Base-by-base conservation (phyloP, 768 basidiomycete genomes). In the Serendipita sp. region DNA sequence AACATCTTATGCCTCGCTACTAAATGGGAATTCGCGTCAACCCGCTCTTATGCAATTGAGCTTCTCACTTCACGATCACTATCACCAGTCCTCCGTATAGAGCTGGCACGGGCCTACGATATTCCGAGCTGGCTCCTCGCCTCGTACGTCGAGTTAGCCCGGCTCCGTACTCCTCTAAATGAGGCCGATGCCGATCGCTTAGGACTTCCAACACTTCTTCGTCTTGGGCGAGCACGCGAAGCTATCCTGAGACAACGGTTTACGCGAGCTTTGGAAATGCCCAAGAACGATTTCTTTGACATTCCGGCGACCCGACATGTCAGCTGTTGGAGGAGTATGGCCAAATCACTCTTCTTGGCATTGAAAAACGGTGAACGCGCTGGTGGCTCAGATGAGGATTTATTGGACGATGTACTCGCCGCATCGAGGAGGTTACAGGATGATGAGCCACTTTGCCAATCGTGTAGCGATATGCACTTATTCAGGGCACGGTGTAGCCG, bases 391-490 rank as follows among this genome's bases (percentile, higher is more conserved):
- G 56, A 60, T 35, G 56, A 60, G 35, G 56, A 60, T 38, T 30
- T 60, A n/a, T 23, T 60, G 16, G 56, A 60, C 8, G 56, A 60
- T 10, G 56, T 60, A n/a, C 56, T 60, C 28, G 56, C 56, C 32
- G 56, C 56, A 18, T 60, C 56, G 10, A 3, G 56, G 35, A 32
- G 56, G 28, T 35, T 60, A 8, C 34, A 28, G 16, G 56, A 60
- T n/a, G 56, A 60, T n/a, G 56, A 60, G 18, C 18, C 56, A n/a
- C 56, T 60, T n/a, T 60, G 56, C 56, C 30, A 60, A n/a, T 60
- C 56, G 30, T 60, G 56, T 38, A 60, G 56, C 36, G 36, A 60
- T 30, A 30, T 32, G 30, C 56, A 60, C 28, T 5, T 60, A 30
- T 60, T 60, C 36, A 10, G 56, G 8, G 56, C 56, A 60, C 28